A percentile compares a stretch with the other conserved stretches of the same genome.
Conservation (phyloP, 164 flowering plant genomes). For the Taxillus chinensis region DNA sequence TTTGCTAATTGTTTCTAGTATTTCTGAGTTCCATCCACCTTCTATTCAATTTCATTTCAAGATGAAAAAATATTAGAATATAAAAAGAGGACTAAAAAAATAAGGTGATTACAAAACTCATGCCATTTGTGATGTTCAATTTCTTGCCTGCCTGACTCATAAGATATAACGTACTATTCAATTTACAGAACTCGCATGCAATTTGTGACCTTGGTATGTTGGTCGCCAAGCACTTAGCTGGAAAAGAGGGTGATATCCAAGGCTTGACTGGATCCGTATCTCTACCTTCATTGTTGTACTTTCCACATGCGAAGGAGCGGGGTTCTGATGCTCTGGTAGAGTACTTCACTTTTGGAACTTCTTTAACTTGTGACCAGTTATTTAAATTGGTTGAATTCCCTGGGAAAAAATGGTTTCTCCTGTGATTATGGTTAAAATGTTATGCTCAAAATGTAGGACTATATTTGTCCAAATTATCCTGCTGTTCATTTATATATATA, state of each 20-base stretch:
- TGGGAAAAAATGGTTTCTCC: neutral
- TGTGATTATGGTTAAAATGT: no score
- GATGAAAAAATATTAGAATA: neutral
- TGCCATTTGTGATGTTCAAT: no score
- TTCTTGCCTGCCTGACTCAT: no score
- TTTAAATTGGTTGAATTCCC: neutral
- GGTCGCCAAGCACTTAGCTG: conserved; percentile 49
- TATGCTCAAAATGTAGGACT: no score
- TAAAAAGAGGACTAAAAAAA: neutral
- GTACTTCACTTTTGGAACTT: neutral
- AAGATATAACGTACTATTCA: no score
- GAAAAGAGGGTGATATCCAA: conserved; percentile 34
- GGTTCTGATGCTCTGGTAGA: conserved; percentile 37
- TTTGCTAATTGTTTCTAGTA: neutral
- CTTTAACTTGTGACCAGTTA: neutral
- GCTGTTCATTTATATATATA: no score
- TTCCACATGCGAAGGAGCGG: conserved; percentile 36
- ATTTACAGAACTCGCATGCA: conserved; percentile 70
- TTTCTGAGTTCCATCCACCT: neutral
- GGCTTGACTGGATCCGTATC: conserved; percentile 25
- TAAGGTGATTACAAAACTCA: no score
- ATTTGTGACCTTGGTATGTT: conserved; percentile 79
- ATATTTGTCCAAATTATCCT: no score
- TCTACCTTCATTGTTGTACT: conserved; percentile 56
- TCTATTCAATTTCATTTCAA: no score